These are phyloP conservation scores for Penicillium salamii DNA, from an alignment of 495 filamentous ascomycete genomes.

Conservation along the genomic window DNA sequence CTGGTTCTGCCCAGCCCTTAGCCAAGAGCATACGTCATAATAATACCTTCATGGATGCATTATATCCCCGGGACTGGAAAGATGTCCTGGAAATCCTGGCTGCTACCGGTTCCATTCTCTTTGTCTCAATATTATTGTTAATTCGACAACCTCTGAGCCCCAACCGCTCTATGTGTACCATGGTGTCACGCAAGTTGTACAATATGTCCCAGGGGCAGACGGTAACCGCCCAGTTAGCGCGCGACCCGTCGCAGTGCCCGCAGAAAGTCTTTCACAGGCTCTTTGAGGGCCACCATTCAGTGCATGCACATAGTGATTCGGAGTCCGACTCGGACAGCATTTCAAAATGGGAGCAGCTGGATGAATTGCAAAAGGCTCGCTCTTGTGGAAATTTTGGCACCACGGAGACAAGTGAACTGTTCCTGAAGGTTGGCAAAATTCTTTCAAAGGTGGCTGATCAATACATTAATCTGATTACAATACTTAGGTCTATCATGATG, in stretches of 20 bases:
- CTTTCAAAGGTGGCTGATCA: too few species aligned
- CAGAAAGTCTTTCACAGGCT: slow-evolving; percentile 53
- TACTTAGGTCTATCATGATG: slow-evolving; percentile 62
- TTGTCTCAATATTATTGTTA: slow-evolving; percentile 6
- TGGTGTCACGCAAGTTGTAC: slow-evolving; percentile 39
- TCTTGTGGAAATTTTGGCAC: slow-evolving; percentile 68
- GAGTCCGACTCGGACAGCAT: slow-evolving; percentile 11
- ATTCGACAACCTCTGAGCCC: slow-evolving; percentile 9
- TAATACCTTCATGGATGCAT: not conserved
- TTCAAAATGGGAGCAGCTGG: slow-evolving; percentile 26
- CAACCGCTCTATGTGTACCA: slow-evolving; percentile 9
- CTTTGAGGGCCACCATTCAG: slow-evolving; percentile 34
- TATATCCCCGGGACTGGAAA: not conserved
- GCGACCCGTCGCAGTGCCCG: slow-evolving; percentile 50
- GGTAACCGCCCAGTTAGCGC: slow-evolving; percentile 55
- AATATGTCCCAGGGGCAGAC: slow-evolving; percentile 50
- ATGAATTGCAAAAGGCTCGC: slow-evolving; percentile 46
- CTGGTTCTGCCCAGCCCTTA: not conserved
- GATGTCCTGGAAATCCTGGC: not conserved
- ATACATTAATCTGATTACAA: not conserved
- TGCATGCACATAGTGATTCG: not conserved
- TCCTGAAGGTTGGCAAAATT: slow-evolving; percentile 48
- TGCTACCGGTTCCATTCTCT: not conserved
- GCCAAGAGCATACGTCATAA: slow-evolving; percentile 11
- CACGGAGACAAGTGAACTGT: slow-evolving; percentile 61